Base-by-base conservation (phyloP, 2,329 filamentous ascomycete genomes). In the Huntiella abstrusa region DNA sequence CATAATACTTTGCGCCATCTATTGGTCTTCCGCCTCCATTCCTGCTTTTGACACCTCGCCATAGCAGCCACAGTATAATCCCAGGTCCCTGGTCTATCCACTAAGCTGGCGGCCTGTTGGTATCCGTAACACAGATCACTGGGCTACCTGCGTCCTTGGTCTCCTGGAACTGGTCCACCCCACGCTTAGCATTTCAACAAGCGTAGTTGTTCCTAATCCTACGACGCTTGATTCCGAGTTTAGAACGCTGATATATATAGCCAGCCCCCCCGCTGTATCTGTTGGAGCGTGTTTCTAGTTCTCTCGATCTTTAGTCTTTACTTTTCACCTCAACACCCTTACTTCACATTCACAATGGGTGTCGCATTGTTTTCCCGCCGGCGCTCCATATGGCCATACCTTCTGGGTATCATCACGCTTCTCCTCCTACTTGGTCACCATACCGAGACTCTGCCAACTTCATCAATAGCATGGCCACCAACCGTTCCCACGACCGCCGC, bases 281-380 rank as follows among this genome's bases (percentile, higher is more conserved):
- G 32, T 33, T 43, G 4, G 6, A 17, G 10, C 11, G n/a, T 33
- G 6, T 16, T 15, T 38, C 4, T 13, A 28, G 22, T 33, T 32
- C 15, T n/a, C 7, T 38, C 22, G 12, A 13, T 5, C 33, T 37
- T 13, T 4, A 15, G 2, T 16, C 28, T 43, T n/a, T 49, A n/a
- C 17, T 38, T 15, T 43, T 32, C 8, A 13, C 19, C 19, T 33
- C 17, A 15, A 16, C 33, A 39, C 16, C 19, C 32, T 32, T 33
- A 37, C 28, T 19, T 12, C 17, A 32, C 7, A 19, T 43, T 38
- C 32, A 33, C 28, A 10, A 22, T 39, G 37, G 43, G 45, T 13
- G 41, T 32, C 42, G 45, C 46, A 17, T 37, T 50, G 19, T 48
- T 50, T 38, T n/a, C 41, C 37, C 41, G 45, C 34, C 42, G 49